These are phyloP conservation scores for Calonectria leucothoes DNA, from an alignment of 2,329 filamentous ascomycete genomes.

Conservation along the genomic window DNA sequence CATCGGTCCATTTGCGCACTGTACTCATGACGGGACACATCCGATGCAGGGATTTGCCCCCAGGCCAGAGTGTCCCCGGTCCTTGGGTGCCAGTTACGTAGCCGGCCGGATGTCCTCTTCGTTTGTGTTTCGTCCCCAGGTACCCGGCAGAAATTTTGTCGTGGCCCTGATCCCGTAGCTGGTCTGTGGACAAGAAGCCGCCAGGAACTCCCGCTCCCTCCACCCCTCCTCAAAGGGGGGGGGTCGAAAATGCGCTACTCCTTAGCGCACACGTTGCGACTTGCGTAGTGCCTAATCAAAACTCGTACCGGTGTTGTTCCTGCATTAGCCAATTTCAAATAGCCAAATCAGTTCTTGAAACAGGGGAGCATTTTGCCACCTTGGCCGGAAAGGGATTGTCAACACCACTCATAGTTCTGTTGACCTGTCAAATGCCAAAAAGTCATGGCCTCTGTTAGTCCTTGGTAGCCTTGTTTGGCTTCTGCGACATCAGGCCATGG, in stretches of 20 bases:
- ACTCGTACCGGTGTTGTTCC: constrained; percentile 41
- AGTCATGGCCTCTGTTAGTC: constrained; percentile 17
- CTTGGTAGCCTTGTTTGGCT: constrained; percentile 7
- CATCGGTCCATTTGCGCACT: constrained; percentile 20
- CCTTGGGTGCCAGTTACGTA: constrained; percentile 15
- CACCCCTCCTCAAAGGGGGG: constrained; percentile 36
- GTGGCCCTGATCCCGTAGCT: constrained; percentile 32
- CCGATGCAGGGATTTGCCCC: constrained; percentile 17
- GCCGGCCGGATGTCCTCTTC: constrained; percentile 19
- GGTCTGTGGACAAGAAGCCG: constrained; percentile 37
- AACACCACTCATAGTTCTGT: constrained; percentile 24
- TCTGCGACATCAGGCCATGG: constrained; percentile 14
- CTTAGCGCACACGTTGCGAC: constrained; percentile 41
- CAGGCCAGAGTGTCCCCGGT: constrained; percentile 18
- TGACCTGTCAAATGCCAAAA: constrained; percentile 11
- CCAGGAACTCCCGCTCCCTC: constrained; percentile 38
- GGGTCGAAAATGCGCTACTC: constrained; percentile 27
- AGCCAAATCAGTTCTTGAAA: constrained; percentile 41
- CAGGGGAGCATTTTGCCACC: constrained; percentile 38
- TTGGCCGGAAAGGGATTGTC: constrained; percentile 24
- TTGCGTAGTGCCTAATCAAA: constrained; percentile 40
- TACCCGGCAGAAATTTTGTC: constrained; percentile 30
- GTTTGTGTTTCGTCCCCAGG: constrained; percentile 31
- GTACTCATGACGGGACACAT: constrained; percentile 22
- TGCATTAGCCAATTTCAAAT: constrained; percentile 45